Base-by-base conservation (phyloP, 257 asterid species). In the Fraxinus quadrangulata region DNA sequence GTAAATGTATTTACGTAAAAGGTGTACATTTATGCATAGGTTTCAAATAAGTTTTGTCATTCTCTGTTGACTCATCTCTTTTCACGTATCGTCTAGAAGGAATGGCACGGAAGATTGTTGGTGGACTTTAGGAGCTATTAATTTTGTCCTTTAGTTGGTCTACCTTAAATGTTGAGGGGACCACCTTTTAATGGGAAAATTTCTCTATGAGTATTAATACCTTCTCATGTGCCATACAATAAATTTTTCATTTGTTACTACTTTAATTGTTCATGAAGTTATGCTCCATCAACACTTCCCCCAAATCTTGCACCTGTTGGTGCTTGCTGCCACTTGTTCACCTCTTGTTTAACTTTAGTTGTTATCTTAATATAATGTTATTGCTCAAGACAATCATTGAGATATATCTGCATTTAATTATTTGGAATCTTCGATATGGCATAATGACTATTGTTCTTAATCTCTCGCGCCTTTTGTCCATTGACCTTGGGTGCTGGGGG, bases 131-230 rank as follows among this genome's bases (percentile, higher is more conserved):
- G 33, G 67, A 24, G 40, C 45, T 49, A 23, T 21, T 47, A 7
- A 28, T n/a, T 42, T 39, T 49, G 66, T 45, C 66, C 75, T 72
- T 45, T 45, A 72, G 66, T 26, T 13, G 66, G 66, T 72, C 17
- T 73, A 21, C 13, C 28, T 3, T 73, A 30, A 73, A 47, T 71
- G 24, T 71, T 71, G 75, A 5, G 63, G 63, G 12, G 65, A 5
- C 24, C 14, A 24, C 56, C 34, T 61, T 24, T 49, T 26, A 24
- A 47, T 73, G 67, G 67, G 19, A 28, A 71, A 6, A 10, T 5
- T 49, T 73, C 47, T 72, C 66, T 23, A 2, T 47, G 67, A 12
- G 36, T 19, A 71, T 21, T 70, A 12, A 71, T 39, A 23, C 47
- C 16, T 23, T 4, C 17, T 5, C 10, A 1, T 42, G 28, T 71